Conservation (phyloP, 1,284 basidiomycete genomes). For the Clitocybe nebularis region DNA sequence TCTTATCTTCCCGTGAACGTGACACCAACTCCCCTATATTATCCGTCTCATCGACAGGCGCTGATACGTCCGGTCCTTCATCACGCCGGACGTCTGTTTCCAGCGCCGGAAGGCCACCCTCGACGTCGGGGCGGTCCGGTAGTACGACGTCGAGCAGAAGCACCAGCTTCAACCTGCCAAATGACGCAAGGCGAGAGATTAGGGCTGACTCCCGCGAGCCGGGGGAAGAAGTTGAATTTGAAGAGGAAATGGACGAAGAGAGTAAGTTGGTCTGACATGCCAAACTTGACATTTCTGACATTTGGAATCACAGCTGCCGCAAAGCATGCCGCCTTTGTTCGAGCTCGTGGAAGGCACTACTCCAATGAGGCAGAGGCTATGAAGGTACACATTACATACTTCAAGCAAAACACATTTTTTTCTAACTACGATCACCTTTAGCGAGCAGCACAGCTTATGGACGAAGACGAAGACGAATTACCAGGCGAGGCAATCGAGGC, state of each 20-base stretch:
- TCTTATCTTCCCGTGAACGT: slow-evolving; percentile 20
- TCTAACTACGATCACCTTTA: slow-evolving; percentile 24
- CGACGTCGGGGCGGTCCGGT: slow-evolving; percentile 49
- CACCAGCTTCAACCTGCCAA: slow-evolving; percentile 79
- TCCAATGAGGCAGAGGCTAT: slow-evolving; percentile 91
- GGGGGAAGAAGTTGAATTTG: slow-evolving; percentile 65
- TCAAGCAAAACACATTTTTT: slow-evolving; percentile 4
- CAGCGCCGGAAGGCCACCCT: slow-evolving; percentile 45
- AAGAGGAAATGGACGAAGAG: slow-evolving; percentile 85
- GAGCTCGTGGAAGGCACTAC: slow-evolving; percentile 81
- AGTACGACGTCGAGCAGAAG: slow-evolving; percentile 71
- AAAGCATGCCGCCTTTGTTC: slow-evolving; percentile 81
- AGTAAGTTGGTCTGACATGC: slow-evolving; percentile 40
- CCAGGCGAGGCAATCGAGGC: slow-evolving; percentile 7
- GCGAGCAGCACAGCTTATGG: slow-evolving; percentile 63
- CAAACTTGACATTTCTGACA: slow-evolving; percentile 3
- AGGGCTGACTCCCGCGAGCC: slow-evolving; percentile 42
- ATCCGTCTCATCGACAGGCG: slow-evolving; percentile 47
- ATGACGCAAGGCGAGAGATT: slow-evolving; percentile 58
- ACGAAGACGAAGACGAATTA: slow-evolving; percentile 63
- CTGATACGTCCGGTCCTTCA: slow-evolving; percentile 56
- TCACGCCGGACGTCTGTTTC: slow-evolving; percentile 82
- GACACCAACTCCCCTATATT: slow-evolving; percentile 30
- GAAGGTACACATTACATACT: slow-evolving; percentile 52
- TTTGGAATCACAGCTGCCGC: slow-evolving; percentile 59